A percentile compares a stretch with the other conserved stretches of the same genome.
These are phyloP conservation scores for Apiospora rasikravindrae DNA, from an alignment of 2,329 filamentous ascomycete genomes.

Conservation along the genomic window DNA sequence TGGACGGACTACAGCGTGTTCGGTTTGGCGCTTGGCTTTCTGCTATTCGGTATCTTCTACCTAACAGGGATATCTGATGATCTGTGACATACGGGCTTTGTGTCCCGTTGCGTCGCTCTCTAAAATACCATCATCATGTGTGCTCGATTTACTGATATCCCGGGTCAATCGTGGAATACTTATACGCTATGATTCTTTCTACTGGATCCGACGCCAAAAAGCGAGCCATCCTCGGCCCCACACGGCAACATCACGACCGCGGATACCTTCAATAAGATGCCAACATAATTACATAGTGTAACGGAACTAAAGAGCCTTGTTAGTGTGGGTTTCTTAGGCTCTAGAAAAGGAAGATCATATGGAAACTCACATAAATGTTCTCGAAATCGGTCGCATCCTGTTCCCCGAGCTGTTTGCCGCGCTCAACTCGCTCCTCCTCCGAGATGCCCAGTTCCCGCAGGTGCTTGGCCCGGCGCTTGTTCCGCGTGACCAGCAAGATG, in stretches of 20 bases:
- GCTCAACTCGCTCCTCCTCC: slow-evolving; percentile 40
- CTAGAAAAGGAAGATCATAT: not conserved
- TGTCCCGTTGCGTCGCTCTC: not conserved
- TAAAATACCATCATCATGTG: not conserved
- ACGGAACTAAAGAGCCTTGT: slow-evolving; percentile 12
- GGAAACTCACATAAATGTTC: slow-evolving; percentile 42
- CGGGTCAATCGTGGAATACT: not conserved
- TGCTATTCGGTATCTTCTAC: not conserved
- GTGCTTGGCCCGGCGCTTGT: slow-evolving; percentile 39
- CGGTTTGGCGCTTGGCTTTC: not conserved
- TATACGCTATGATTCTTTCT: not conserved
- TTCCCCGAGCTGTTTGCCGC: slow-evolving; percentile 42
- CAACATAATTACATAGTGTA: slow-evolving; percentile 19
- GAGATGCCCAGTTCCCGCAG: slow-evolving; percentile 38
- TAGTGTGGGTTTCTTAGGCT: not conserved
- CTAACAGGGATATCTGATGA: not conserved
- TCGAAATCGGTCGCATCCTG: slow-evolving; percentile 44
- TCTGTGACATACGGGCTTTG: not conserved
- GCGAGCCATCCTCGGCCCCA: not conserved
- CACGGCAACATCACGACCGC: not conserved
- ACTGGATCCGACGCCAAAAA: not conserved
- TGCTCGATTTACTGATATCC: not conserved
- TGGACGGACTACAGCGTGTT: not conserved
- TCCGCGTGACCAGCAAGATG: slow-evolving; percentile 45
- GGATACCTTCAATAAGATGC: too few species aligned